Conservation (phyloP, 495 filamentous ascomycete species). For the Podospora tetraspora region DNA sequence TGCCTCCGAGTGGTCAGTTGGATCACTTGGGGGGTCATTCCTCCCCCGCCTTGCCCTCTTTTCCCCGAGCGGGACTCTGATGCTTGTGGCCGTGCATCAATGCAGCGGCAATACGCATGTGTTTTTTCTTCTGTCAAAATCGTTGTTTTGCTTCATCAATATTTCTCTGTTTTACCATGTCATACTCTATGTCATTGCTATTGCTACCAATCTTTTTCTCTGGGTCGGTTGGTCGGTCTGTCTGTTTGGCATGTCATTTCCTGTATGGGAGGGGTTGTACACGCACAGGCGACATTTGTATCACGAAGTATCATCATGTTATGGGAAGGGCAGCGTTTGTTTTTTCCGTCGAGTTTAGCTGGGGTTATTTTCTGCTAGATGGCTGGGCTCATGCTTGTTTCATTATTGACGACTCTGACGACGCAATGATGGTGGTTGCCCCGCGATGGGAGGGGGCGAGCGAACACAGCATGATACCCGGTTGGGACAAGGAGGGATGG, state of each 20-base stretch:
- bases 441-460: not conserved
- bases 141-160: not conserved
- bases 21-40: not conserved
- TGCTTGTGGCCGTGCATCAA: not conserved
- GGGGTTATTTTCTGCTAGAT: not conserved
- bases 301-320: not conserved
- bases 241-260: not conserved
- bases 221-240: not conserved
- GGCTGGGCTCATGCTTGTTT: not conserved
- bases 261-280: not conserved
- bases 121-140: not conserved
- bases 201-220: slow-evolving; percentile 1
- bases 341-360: not conserved
- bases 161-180: not conserved
- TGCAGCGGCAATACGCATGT: not conserved
- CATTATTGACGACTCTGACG: not conserved
- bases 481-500: not conserved
- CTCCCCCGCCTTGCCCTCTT: not conserved
- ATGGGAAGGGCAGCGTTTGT: not conserved
- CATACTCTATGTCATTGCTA: not conserved
- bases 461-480: not conserved
- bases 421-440: not conserved
- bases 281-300: not conserved
- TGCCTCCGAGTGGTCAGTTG: not conserved
- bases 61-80: not conserved